Evolutionary conservation across 441 rosid species (phyloP), one percentile per base, ranked within the genome.

Genomic region (Adansonia gregorii): DNA sequence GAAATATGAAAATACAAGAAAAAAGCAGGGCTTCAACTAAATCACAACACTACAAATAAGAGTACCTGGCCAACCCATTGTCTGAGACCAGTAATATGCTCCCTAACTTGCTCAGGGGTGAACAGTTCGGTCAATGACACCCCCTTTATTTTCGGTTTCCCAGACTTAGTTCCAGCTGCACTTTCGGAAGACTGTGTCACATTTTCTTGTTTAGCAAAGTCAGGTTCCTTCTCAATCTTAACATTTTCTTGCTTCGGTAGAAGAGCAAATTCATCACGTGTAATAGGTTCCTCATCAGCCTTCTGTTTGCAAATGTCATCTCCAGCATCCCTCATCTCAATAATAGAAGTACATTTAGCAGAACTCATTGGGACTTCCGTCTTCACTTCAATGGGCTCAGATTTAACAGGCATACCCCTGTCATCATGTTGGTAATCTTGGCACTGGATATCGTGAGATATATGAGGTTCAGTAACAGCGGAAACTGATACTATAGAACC

Each of bases 11-110:
- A 31, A 31, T 31, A 35, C 8, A 19, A 60, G 7, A 60, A 39
- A 10, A 64, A 64, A 43, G 6, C 8, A 54, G 4, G 10, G 19
- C 7, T 7, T 60, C 19, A 77, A 77, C 52, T 17, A 69, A 46
- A 69, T 49, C 20, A 77, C 1, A 66, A 45, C n/a, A 46, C 48
- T 61, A 41, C 45, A 75, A 74, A 69, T 41, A 48, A 12, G 17
- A 55, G 49, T 86, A 94, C 99, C 97, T 97, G 99, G 81, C 99
- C 99, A 85, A 97, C 99, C 99, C 99, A 97, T 86, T 84, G 98
- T 82, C 99, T 91, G 73, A 97, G 97, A 73, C 99, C 99, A 10
- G 14, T 78, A 73, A 97, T 97, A 84, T 97, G 99, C 86, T 87
- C 95, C 76, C 89, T 91, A 63, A 97, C 94, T 92, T 97, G 98